Percentiles rank a stretch among this genome's conserved stretches.
Evolutionary conservation across 805 yeast species (phyloP).

Genomic region (Candida yuanshanica): DNA sequence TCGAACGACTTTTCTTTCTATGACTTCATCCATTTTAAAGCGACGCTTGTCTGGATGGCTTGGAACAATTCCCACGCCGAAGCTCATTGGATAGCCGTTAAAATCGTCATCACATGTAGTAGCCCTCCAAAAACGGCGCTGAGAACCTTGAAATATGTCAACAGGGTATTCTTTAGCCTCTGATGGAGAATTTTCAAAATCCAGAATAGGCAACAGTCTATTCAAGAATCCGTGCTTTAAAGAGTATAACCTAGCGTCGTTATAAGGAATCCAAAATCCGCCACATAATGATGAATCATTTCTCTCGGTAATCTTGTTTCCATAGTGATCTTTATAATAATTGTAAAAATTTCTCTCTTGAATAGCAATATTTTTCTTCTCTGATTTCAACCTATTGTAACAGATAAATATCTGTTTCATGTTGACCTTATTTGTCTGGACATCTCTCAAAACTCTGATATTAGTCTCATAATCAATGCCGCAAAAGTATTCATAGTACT

Average conservation of each 20-base stretch:
- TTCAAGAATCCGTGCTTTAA: constrained; percentile 14
- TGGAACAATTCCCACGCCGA: constrained; percentile 19
- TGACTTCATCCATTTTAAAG: constrained; percentile 4
- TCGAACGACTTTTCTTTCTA: constrained; percentile 1
- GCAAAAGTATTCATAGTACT: constrained; percentile 23
- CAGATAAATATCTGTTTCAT: constrained; percentile 21
- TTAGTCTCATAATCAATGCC: constrained; percentile 10
- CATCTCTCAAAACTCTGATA: constrained; percentile 23
- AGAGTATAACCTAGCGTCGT: constrained; percentile 13
- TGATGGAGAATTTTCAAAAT: constrained; percentile 13
- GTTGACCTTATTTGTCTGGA: constrained; percentile 12
- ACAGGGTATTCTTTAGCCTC: constrained; percentile 4
- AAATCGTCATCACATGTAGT: constrained; percentile 11
- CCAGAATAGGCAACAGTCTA: constrained; percentile 13
- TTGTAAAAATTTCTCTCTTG: constrained; percentile 14
- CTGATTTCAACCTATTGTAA: constrained; percentile 14
- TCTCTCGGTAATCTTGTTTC: constrained; percentile 5
- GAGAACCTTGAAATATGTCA: constrained; percentile 7
- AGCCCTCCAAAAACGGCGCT: constrained; percentile 10
- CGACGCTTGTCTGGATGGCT: constrained; percentile 5
- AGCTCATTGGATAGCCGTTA: constrained; percentile 16
- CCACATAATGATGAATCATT: constrained; percentile 25
- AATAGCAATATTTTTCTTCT: constrained; percentile 3
- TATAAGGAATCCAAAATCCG: constrained; percentile 23
- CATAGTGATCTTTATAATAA: constrained; percentile 4